These are phyloP conservation scores for Hygrocybe coccinea DNA, from an alignment of 768 basidiomycete genomes.

Conservation along the genomic window DNA sequence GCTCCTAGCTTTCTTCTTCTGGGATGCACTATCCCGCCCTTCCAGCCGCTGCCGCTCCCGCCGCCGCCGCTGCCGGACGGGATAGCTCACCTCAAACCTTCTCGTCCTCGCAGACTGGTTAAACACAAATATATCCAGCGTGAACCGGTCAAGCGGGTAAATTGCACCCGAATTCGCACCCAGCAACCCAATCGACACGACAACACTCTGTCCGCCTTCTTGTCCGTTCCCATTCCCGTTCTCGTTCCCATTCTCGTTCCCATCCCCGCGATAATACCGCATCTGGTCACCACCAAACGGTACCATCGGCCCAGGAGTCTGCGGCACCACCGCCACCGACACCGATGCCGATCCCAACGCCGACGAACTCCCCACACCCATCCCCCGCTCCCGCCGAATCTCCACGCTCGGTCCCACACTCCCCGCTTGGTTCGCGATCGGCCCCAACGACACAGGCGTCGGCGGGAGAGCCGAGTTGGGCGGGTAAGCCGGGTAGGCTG, in stretches of 20 bases:
- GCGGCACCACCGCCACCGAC: conserved; percentile 29
- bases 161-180: conserved; percentile 43
- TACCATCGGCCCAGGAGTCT: conserved; percentile 54
- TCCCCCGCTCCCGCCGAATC: conserved; percentile 55
- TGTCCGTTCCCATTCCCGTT: background rate
- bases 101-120: conserved; percentile 75
- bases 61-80: conserved; percentile 42
- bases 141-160: conserved; percentile 70
- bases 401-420: conserved; percentile 58
- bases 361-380: too few relatives aligned
- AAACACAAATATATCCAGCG: conserved; percentile 82
- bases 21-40: background rate
- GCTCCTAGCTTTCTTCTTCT: conserved; percentile 38
- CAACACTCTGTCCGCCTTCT: conserved; percentile 40
- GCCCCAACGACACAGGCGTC: conserved; percentile 52
- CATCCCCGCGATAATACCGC: conserved; percentile 20
- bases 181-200: conserved; percentile 61
- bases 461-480: conserved; percentile 42
- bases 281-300: conserved; percentile 35
- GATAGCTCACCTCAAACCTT: conserved; percentile 71
- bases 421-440: conserved; percentile 47
- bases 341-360: too few relatives aligned
- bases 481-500: conserved; percentile 70
- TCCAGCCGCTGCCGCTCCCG: background rate
- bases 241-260: conserved; percentile 27